These are phyloP conservation scores for Hypomontagnella monticulosa DNA, from an alignment of 495 filamentous ascomycete species.

Conservation along the genomic window DNA sequence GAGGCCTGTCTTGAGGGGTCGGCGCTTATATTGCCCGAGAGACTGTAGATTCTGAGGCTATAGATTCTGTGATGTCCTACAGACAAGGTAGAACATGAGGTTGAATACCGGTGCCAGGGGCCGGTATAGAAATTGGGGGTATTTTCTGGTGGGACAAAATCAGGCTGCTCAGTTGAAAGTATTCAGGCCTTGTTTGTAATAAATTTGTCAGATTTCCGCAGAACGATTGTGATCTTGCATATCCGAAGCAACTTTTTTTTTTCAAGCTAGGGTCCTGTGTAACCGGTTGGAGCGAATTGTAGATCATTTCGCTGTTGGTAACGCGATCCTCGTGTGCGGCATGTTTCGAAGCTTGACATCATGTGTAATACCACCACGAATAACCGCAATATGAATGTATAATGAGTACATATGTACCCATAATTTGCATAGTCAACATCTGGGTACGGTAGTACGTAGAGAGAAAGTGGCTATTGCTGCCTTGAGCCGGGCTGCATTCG, in stretches of 20 bases:
- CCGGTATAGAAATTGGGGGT: slow-evolving; percentile 15
- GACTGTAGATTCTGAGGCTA: slow-evolving; percentile 10
- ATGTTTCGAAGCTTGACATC: slow-evolving; percentile 39
- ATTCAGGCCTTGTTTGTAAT: slow-evolving; percentile 33
- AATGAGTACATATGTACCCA: slow-evolving; percentile 11
- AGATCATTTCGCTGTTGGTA: slow-evolving; percentile 19
- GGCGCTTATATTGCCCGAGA: no score
- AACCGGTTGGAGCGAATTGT: slow-evolving; percentile 20
- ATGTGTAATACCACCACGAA: slow-evolving; percentile 31
- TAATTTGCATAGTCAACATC: slow-evolving; percentile 12
- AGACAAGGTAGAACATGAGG: slow-evolving; percentile 16
- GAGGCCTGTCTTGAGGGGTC: background rate
- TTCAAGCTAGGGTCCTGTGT: slow-evolving; percentile 28
- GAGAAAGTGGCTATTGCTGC: slow-evolving; percentile 27
- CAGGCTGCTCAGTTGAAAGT: slow-evolving; percentile 14
- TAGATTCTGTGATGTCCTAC: slow-evolving; percentile 11
- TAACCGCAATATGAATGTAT: slow-evolving; percentile 15
- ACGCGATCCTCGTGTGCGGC: slow-evolving; percentile 32
- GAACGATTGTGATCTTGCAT: slow-evolving; percentile 39
- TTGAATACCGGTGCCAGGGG: slow-evolving; percentile 15
- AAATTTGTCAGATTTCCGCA: slow-evolving; percentile 30
- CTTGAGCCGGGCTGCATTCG: slow-evolving; percentile 40
- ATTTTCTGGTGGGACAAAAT: slow-evolving; percentile 21
- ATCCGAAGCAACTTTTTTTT: slow-evolving; percentile 30
- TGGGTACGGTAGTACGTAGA: slow-evolving; percentile 18